A percentile compares a stretch with the other conserved stretches of the same genome.
Evolutionary conservation across 2,329 filamentous ascomycete genomes (phyloP).

Genomic region (Tolypocladium tropicale): DNA sequence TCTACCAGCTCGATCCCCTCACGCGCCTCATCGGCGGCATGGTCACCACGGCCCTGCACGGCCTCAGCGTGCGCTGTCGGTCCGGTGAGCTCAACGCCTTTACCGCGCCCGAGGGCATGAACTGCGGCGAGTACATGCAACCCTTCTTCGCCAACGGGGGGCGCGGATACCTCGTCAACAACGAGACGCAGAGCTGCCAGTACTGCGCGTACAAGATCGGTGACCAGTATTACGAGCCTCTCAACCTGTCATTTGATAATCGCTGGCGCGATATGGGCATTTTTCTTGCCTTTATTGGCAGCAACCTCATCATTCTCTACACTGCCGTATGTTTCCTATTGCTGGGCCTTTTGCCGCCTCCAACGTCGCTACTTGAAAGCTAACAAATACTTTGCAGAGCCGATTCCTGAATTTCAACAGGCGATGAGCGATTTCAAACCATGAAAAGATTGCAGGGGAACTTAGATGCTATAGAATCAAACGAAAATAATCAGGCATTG

Average conservation of each 20-base stretch:
- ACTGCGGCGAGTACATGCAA: constrained; percentile 67
- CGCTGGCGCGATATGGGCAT: constrained; percentile 81
- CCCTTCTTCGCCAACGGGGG: constrained; percentile 60
- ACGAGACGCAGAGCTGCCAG: constrained; percentile 55
- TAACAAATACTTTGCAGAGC: neutral
- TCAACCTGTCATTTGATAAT: constrained; percentile 56
- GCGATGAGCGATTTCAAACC: neutral
- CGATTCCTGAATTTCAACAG: constrained; percentile 4
- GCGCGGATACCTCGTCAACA: constrained; percentile 59
- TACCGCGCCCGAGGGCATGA: constrained; percentile 51
- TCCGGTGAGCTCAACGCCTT: constrained; percentile 56
- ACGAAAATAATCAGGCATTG: neutral
- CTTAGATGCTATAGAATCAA: neutral
- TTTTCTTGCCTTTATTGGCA: constrained; percentile 62
- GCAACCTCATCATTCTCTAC: constrained; percentile 58
- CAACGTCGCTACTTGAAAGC: neutral
- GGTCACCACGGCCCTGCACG: constrained; percentile 67
- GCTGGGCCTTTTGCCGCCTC: neutral
- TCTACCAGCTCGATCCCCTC: constrained; percentile 76
- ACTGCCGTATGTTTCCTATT: constrained; percentile 34
- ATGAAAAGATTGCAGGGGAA: neutral
- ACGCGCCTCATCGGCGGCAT: constrained; percentile 73
- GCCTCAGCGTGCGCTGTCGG: constrained; percentile 50
- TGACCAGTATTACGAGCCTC: constrained; percentile 65
- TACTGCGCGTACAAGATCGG: constrained; percentile 78